Base-by-base conservation (phyloP, 73 alveolate genomes). In the Durusdinium trenchii region DNA sequence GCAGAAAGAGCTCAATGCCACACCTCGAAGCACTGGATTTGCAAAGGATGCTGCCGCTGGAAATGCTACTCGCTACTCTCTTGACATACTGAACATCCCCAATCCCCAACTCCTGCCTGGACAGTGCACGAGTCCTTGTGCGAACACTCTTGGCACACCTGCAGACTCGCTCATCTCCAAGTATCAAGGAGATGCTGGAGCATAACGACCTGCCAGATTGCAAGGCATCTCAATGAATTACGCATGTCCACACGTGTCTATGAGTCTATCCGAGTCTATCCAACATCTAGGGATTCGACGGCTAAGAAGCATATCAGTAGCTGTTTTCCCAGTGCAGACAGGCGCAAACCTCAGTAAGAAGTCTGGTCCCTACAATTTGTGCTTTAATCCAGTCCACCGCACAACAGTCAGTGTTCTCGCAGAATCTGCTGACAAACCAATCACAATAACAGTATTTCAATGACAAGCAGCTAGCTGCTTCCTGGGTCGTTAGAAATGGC, bases 131-230 rank as follows among this genome's bases (percentile, higher is more conserved):
- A 46, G 64, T 42, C 64, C 42, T 23, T 45, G 89, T 43, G 89
- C 38, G 89, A 78, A 38, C 89, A 38, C 89, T 46, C 61, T 78
- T 78, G 89, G 89, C 32, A 57, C 89, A 46, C 42, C 20, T 38
- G 14, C 43, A 73, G 89, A 61, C 43, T 61, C 46, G n/a, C n/a
- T n/a, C n/a, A n/a, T n/a, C n/a, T n/a, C n/a, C n/a, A n/a, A n/a
- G n/a, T n/a, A n/a, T n/a, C n/a, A n/a, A n/a, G n/a, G 89, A 78
- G 89, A 36, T 78, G 89, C 89, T 78, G 89, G 46, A 78, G 89
- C 46, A 78, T 18, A 43, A 78, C 89, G 62, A 78, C 89, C 89
- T 78, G 26, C 9, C 9, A 36, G 32, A 14, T 38, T 12, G 83
- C 50, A 0, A 60, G 73, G 73, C 73, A 60, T 60, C 73, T 60